A percentile compares a stretch with the other conserved stretches of the same genome.
Evolutionary conservation across 140 eudicot genomes (phyloP).

Genomic region (Cichorium intybus): DNA sequence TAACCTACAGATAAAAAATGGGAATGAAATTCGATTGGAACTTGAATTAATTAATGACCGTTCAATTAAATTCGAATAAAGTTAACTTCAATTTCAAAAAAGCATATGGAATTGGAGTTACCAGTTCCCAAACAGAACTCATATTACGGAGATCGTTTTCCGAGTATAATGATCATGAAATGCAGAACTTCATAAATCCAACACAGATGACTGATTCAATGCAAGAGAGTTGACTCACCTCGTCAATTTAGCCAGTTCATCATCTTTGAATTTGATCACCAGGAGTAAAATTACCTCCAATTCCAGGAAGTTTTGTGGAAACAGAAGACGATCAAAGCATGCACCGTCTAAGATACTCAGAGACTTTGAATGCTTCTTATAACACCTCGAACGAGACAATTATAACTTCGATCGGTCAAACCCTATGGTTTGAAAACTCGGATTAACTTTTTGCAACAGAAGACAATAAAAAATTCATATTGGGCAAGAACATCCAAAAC

Average conservation of each 20-base stretch:
- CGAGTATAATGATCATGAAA: not conserved
- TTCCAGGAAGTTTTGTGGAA: not conserved
- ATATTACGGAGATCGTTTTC: not conserved
- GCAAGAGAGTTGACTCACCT: not conserved
- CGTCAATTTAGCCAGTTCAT: not conserved
- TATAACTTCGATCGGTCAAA: conserved; percentile 18
- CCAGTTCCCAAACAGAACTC: not conserved
- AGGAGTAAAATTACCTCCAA: not conserved
- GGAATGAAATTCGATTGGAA: not conserved
- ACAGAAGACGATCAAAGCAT: not conserved
- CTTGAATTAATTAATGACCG: not conserved
- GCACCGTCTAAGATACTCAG: not conserved
- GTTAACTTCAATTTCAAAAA: not conserved
- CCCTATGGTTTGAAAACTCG: not conserved
- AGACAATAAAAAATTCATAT: not conserved
- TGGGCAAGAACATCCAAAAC: not conserved
- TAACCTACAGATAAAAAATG: not conserved
- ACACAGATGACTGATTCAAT: conserved; percentile 1
- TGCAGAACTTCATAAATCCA: not conserved
- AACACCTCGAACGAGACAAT: not conserved
- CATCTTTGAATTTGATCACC: conserved; percentile 2
- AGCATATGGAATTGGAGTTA: not conserved
- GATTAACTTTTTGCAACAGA: conserved; percentile 1
- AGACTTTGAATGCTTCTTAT: conserved; percentile 21
- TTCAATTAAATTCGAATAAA: not conserved